Base-by-base conservation (phyloP, 495 filamentous ascomycete genomes). In the Tuber brumale region DNA sequence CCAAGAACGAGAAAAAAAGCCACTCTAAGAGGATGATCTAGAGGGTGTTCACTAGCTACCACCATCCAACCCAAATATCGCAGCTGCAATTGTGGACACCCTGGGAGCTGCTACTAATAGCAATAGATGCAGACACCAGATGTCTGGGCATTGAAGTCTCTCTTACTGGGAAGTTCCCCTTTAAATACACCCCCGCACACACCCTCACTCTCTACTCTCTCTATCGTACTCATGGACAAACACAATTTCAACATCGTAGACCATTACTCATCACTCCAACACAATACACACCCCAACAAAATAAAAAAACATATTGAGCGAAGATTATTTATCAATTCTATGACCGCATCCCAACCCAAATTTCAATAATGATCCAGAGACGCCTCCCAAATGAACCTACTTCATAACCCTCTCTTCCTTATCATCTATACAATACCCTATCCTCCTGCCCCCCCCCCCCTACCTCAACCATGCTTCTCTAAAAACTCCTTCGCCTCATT, bases 401-500 rank as follows among this genome's bases (percentile, higher is more conserved):
- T 2, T 35, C 57, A 66, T 66, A 66, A 66, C 27, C 16, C 46
- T 21, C 45, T 39, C 48, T 23, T 27, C 48, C 48, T 1, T 66
- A 66, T 18, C 27, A 27, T 27, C 18, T 35, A 66, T 35, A 66
- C 57, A 66, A 18, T 10, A 21, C 18, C 1, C 19, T 1, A n/a
- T 12, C 42, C 23, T 5, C 31, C 27, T 35, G 70, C 35, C 1
- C 12, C 7, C 70, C 57, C 4, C 44, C 39, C 27, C 42, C 46
- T 8, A 10, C 1, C 35, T 72, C 75, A 84, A 5, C 74, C 73
- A 75, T 83, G 86, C 86, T 97, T 98, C 84, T 98, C 95, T 81
- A 98, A 83, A 79, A 97, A 91, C 84, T 98, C 95, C 84, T 98
- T 98, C 61, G 95, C 95, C 85, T 98, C 95, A 85, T 98, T 98